Evolutionary conservation across 2,329 filamentous ascomycete genomes (phyloP), one percentile per base, ranked within the genome.

Genomic region (Ophiosphaerella narmari): DNA sequence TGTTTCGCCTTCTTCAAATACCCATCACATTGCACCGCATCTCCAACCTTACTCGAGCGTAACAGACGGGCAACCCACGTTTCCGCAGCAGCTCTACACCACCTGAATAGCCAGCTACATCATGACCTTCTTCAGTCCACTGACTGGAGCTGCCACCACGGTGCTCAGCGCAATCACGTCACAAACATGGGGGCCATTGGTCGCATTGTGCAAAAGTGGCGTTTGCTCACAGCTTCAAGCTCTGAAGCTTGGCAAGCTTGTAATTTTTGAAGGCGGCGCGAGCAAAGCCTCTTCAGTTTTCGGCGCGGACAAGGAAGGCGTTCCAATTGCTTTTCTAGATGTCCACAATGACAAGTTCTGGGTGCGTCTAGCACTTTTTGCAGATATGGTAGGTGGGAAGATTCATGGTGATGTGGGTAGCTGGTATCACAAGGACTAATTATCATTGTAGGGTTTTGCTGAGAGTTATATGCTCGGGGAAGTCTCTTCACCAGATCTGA

Each of bases 401-500:
- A 42, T 3, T 13, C 31, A 16, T 23, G 14, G 6, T 13, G 3
- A 8, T 7, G 39, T 18, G n/a, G 5, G 33, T 21, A 9, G 16
- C 37, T 7, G 16, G 18, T 13, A 21, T 39, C 18, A 23, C 8
- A 23, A 18, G 11, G 14, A 37, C 41, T 45, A 4, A 16, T 35
- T 37, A 58, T 45, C 45, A 39, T 13, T 13, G 1, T 36, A 78
- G 77, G 87, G 87, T 2, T 89, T 90, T 56, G 83, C 86, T 11
- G 85, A 88, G 68, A 82, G 85, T 24, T 90, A 88, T 64, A 90
- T 90, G 86, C 77, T 90, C 13, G 85, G 84, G 38, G 87, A 90
- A 67, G 79, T 89, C 24, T 82, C 84, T 43, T 89, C 86, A 52
- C 74, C 80, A 9, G 82, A 90, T 66, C 67, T 91, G 59, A 86